Percentiles rank a stretch among this genome's conserved stretches.
phyloP scores from a whole-genome alignment of 495 filamentous ascomycete species.

The Margaritispora aquatica region DNA sequence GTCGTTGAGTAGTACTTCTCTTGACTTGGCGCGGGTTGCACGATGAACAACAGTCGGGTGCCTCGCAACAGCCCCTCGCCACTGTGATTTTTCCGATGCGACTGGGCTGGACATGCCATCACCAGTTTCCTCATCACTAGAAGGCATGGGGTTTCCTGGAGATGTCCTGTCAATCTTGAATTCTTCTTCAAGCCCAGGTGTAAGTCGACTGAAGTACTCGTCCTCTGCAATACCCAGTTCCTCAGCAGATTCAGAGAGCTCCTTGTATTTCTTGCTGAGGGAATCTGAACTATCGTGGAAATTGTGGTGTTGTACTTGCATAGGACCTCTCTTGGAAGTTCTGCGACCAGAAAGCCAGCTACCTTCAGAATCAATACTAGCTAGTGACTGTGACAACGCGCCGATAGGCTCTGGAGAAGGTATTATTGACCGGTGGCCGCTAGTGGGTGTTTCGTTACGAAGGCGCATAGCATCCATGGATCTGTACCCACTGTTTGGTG shows the following conservation, averaged over 20 bases:
- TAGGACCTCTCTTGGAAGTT: conserved; percentile 32
- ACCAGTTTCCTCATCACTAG: conserved; percentile 27
- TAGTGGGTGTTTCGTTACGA: conserved; percentile 23
- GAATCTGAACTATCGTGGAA: conserved; percentile 37
- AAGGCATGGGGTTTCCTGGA: conserved; percentile 19
- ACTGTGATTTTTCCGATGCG: conserved; percentile 19
- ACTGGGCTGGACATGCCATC: conserved; percentile 18
- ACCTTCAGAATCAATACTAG: conserved; percentile 71
- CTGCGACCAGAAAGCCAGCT: conserved; percentile 79
- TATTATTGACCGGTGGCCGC: conserved; percentile 21
- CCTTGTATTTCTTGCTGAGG: conserved; percentile 35
- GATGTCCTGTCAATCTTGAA: conserved; percentile 15
- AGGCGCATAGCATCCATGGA: conserved; percentile 29
- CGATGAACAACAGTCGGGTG: conserved; percentile 47
- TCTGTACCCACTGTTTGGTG: conserved; percentile 38
- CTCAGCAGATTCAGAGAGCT: conserved; percentile 45
- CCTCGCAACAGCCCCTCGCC: conserved; percentile 41
- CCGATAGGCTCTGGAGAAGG: conserved; percentile 33
- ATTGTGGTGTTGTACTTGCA: conserved; percentile 24
- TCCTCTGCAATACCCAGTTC: conserved; percentile 59
- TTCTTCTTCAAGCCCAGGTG: conserved; percentile 35
- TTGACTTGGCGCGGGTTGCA: conserved; percentile 48
- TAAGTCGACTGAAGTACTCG: conserved; percentile 54
- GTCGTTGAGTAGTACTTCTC: conserved; percentile 23
- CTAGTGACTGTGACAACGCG: conserved; percentile 47